Base-by-base conservation (phyloP, 2,329 filamentous ascomycete species). In the Hymenoscyphus fructigenus region DNA sequence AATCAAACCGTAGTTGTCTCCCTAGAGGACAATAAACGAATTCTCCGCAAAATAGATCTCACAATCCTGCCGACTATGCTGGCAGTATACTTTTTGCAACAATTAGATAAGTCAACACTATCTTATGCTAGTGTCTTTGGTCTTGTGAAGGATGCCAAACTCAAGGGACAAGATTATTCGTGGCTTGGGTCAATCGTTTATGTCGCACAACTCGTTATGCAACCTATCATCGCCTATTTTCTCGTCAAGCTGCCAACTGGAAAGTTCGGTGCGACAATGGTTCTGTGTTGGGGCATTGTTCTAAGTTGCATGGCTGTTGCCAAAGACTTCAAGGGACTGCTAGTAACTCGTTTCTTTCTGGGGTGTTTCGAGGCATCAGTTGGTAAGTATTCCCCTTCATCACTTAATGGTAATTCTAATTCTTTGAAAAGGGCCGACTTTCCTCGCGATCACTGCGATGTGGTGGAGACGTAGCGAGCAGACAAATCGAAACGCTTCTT, bases 131-230 rank as follows among this genome's bases (percentile, higher is more conserved):
- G 80, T 64, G 80, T 84, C 67, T 83, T 83, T 66, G 82, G 82
- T 2, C 74, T 85, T 38, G 75, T 78, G 26, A 75, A 79, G 38
- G 81, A 83, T 65, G 80, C 82, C 0, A 70, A 81, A 36, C 77
- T 84, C 7, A 74, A 78, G n/a, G 81, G 79, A 20, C 73, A 78
- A 36, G 76, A 85, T 62, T 79, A 82, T 73, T 87, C 85, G 1
- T 88, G 85, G 85, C 81, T 88, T 0, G 84, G 85, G 0, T 87
- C 84, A 1, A 82, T 88, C 60, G 77, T 88, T 15, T 88, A 85
- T 70, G 76, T 87, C n/a, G 84, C 84, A 0, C 84, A 87, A 71
- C 79, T 88, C 9, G 76, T 85, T 14, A 83, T 85, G 78, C 85
- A 88, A 69, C 83, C 84, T 1, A 75, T 84, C 0, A 79, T 84